phyloP scores from a whole-genome alignment of 345 rosid genomes.

The Linum tenue region DNA sequence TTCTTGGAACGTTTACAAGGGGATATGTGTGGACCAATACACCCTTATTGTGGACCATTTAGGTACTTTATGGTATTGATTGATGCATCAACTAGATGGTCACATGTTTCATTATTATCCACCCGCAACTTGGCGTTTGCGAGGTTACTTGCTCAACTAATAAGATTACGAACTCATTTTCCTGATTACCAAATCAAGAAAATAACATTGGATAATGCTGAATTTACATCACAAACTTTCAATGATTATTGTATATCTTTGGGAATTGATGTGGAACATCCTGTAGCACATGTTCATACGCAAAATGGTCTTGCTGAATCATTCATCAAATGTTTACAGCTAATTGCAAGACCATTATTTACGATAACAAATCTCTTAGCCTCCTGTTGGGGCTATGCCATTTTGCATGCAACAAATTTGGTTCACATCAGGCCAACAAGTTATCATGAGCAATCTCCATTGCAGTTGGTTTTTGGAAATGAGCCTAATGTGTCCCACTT shows the following conservation, averaged over 20 bases:
- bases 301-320: conserved; percentile 2
- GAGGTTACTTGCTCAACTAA: not conserved
- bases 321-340: conserved; percentile 4
- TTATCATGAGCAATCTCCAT: not conserved
- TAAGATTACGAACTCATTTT: not conserved
- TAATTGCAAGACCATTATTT: not conserved
- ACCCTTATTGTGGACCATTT: conserved; percentile 1
- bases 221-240: conserved; percentile 12
- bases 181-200: conserved; percentile 11
- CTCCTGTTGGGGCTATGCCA: not conserved
- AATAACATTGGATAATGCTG: conserved; percentile 5
- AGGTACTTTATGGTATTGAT: not conserved
- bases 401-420: not conserved
- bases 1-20: not conserved
- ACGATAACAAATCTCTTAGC: not conserved
- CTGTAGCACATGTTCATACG: not conserved
- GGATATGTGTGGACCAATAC: conserved; percentile 5
- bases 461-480: not conserved
- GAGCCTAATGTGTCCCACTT: conserved; percentile 1
- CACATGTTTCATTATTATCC: conserved; percentile 10
- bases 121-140: conserved; percentile 7
- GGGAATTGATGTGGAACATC: not conserved
- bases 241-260: conserved; percentile 1
- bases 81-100: conserved; percentile 1
- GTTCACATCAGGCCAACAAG: not conserved